Conservation (phyloP, 257 asterid species). For the Anisodus acutangulus region DNA sequence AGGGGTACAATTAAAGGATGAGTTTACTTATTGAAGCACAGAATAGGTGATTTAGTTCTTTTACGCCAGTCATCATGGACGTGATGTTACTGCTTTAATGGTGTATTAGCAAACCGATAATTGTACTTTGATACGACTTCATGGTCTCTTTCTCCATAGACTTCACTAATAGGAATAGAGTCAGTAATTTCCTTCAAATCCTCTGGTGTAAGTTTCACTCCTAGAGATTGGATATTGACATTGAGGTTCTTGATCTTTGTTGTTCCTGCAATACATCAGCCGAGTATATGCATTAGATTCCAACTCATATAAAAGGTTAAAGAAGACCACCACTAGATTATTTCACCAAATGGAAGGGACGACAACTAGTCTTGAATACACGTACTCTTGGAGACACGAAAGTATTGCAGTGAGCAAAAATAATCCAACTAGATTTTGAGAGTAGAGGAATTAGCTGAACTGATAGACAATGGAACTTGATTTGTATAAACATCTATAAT, state of each 20-base stretch:
- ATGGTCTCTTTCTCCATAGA: conserved; percentile 43
- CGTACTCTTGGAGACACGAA: not conserved
- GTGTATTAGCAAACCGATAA: conserved; percentile 48
- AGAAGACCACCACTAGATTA: not conserved
- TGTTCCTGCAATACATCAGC: conserved; percentile 37
- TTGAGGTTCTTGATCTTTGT: conserved; percentile 56
- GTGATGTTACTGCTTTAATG: conserved; percentile 23
- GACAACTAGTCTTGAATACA: not conserved
- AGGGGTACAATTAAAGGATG: not conserved
- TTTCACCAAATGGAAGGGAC: not conserved
- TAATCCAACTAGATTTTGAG: not conserved
- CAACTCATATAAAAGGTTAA: not conserved
- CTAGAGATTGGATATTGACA: conserved; percentile 42
- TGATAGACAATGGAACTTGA: not conserved
- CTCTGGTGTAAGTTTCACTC: conserved; percentile 44
- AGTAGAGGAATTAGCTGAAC: not conserved
- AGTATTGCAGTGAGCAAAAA: not conserved
- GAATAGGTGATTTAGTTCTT: not conserved
- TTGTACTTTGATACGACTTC: conserved; percentile 24
- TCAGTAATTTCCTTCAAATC: conserved; percentile 46
- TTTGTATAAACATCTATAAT: not conserved
- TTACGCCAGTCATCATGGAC: not conserved
- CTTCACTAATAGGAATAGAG: conserved; percentile 46
- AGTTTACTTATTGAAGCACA: not conserved
- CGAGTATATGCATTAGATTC: not conserved